Conservation (phyloP, 495 filamentous ascomycete species). For the Penicillium longicatenatum region DNA sequence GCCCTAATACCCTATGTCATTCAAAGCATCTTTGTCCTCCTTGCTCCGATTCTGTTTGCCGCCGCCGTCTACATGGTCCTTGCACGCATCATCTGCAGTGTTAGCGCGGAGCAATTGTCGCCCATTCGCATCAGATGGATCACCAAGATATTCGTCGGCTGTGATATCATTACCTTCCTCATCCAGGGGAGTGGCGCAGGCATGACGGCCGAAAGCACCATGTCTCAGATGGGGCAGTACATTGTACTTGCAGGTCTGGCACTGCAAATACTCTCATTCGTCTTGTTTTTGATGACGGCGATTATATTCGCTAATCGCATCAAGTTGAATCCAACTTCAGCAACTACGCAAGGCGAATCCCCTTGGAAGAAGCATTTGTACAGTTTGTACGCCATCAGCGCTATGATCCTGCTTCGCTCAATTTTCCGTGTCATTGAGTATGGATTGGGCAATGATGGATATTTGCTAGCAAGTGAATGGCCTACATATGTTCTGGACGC, state of each 20-base stretch:
- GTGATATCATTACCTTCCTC: slow-evolving; percentile 22
- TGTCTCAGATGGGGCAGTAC: slow-evolving; percentile 7
- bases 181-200: slow-evolving; percentile 18
- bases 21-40: slow-evolving; percentile 29
- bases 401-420: slow-evolving; percentile 57
- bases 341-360: slow-evolving; percentile 15
- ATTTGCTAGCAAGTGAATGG: slow-evolving; percentile 39
- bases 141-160: slow-evolving; percentile 24
- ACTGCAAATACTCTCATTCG: slow-evolving; percentile 37
- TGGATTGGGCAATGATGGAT: slow-evolving; percentile 49
- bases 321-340: slow-evolving; percentile 19
- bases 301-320: slow-evolving; percentile 31
- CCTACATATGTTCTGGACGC: slow-evolving; percentile 14
- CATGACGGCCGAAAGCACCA: slow-evolving; percentile 10
- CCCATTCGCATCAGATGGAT: slow-evolving; percentile 6
- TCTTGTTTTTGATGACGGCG: slow-evolving; percentile 32
- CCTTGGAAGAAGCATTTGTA: slow-evolving; percentile 51
- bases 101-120: slow-evolving; percentile 35
- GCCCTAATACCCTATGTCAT: slow-evolving; percentile 25
- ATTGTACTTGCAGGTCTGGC: slow-evolving; percentile 37
- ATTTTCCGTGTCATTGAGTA: slow-evolving; percentile 64
- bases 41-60: slow-evolving; percentile 41
- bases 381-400: slow-evolving; percentile 50
- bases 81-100: slow-evolving; percentile 42
- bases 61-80: slow-evolving; percentile 57